phyloP scores from a whole-genome alignment of 192 early-diverging fungal species.

The Mortierella alpina region DNA sequence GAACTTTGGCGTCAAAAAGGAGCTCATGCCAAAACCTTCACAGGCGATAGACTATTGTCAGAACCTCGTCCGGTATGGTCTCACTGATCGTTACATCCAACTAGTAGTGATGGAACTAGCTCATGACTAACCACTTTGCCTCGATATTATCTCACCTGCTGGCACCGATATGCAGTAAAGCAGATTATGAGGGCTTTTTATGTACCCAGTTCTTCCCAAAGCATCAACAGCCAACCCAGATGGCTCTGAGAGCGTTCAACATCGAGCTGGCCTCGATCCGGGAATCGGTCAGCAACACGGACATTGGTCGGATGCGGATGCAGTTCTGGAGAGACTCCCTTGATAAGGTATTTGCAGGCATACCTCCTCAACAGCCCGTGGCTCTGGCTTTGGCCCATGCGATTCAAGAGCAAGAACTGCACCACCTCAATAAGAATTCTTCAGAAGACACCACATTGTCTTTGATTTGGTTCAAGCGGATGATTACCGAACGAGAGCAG shows the following conservation, averaged over 20 bases:
- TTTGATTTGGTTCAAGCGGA: constrained; percentile 82
- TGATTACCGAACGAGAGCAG: constrained; percentile 76
- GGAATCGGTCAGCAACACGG: constrained; percentile 73
- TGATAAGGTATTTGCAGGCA: constrained; percentile 70
- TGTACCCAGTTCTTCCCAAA: constrained; percentile 75
- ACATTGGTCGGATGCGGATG: constrained; percentile 83
- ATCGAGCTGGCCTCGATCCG: constrained; percentile 85
- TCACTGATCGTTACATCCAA: no score
- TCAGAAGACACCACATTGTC: constrained; percentile 52
- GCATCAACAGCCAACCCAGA: constrained; percentile 71
- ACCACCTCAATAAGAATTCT: constrained; percentile 27
- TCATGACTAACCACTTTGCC: neutral
- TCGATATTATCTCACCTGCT: neutral
- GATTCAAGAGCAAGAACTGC: constrained; percentile 41
- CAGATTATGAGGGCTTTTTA: constrained; percentile 49
- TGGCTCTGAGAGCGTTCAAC: constrained; percentile 90
- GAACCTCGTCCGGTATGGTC: constrained; percentile 38
- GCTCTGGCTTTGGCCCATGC: constrained; percentile 72
- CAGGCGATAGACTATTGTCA: constrained; percentile 43
- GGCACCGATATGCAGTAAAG: constrained; percentile 5
- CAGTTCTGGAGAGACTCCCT: constrained; percentile 91
- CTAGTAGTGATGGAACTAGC: no score
- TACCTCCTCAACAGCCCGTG: constrained; percentile 83
- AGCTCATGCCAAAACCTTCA: constrained; percentile 18
- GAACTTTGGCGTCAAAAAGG: constrained; percentile 1